Evolutionary conservation across 1,284 basidiomycete genomes (phyloP).

Genomic region (Fomitopsis betulina): DNA sequence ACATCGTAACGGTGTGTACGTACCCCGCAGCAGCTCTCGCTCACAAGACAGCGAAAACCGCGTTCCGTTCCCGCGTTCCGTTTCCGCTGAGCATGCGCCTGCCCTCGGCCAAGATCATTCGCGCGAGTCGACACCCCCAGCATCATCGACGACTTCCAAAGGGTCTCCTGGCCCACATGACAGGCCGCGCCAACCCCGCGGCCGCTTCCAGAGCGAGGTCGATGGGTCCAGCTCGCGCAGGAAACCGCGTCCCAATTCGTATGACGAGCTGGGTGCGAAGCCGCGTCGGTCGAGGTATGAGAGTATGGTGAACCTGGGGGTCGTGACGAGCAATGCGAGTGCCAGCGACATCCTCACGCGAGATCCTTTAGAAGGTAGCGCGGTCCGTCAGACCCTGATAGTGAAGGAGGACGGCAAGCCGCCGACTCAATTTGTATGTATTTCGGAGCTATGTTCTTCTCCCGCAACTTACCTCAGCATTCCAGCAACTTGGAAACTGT

Average conservation of each 20-base stretch:
- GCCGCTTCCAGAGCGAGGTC: constrained; percentile 68
- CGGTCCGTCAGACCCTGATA: constrained; percentile 72
- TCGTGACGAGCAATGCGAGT: constrained; percentile 45
- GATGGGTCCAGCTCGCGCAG: constrained; percentile 49
- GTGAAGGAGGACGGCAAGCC: constrained; percentile 80
- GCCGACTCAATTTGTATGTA: constrained; percentile 79
- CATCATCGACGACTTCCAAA: constrained; percentile 16
- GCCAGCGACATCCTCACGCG: constrained; percentile 61
- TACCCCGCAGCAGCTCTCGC: constrained; percentile 33
- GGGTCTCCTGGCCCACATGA: constrained; percentile 26
- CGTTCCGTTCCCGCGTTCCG: constrained; percentile 61
- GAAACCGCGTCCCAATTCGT: constrained; percentile 58
- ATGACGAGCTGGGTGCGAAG: constrained; percentile 57
- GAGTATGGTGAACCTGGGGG: constrained; percentile 62
- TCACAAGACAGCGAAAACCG: constrained; percentile 29
- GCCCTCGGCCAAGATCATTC: constrained; percentile 29
- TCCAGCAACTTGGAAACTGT: constrained; percentile 90
- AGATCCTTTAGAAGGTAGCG: constrained; percentile 58
- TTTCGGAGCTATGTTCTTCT: constrained; percentile 1
- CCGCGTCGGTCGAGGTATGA: constrained; percentile 55
- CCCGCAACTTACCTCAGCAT: not conserved
- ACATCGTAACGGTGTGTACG: constrained; percentile 45
- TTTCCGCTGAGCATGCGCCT: constrained; percentile 45
- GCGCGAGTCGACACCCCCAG: constrained; percentile 29
- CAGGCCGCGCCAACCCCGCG: constrained; percentile 46